Evolutionary conservation across 1,139 yeast species (phyloP).

Genomic region (Sugiyamaella neomexicana): DNA sequence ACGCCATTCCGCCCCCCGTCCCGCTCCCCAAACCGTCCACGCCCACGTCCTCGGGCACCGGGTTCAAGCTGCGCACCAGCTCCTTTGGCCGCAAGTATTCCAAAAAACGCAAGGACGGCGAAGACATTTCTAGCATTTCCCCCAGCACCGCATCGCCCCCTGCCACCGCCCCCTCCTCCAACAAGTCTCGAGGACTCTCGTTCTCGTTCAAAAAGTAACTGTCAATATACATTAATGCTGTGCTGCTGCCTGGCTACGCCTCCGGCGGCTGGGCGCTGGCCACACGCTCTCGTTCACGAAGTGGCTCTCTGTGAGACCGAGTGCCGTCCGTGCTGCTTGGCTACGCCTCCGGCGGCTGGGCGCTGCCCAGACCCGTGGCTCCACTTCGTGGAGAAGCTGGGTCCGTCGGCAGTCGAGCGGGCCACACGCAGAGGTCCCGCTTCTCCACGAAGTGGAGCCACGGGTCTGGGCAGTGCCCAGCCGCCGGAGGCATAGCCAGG

Average conservation of each 20-base stretch:
- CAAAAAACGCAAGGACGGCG: constrained; percentile 19
- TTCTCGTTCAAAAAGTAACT: constrained; percentile 26
- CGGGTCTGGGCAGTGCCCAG: too few relatives aligned
- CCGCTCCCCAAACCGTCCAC: not conserved
- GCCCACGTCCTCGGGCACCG: not conserved
- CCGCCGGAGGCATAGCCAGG: too few relatives aligned
- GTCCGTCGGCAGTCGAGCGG: too few relatives aligned
- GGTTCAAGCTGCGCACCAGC: constrained; percentile 17
- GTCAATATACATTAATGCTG: not conserved
- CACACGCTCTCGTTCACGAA: too few relatives aligned
- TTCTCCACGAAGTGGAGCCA: too few relatives aligned
- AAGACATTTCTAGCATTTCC: constrained; percentile 7
- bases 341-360: too few relatives aligned
- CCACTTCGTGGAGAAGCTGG: not conserved
- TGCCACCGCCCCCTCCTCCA: constrained; percentile 9
- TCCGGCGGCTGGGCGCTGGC: too few relatives aligned
- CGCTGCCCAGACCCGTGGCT: constrained; percentile 15
- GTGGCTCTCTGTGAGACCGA: too few relatives aligned
- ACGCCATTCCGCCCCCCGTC: constrained; percentile 3
- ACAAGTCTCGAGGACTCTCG: constrained; percentile 26
- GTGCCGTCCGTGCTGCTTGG: too few relatives aligned
- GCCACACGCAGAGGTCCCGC: too few relatives aligned
- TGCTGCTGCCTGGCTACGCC: too few relatives aligned
- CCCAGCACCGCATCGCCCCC: constrained; percentile 12
- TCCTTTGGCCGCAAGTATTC: constrained; percentile 20